These are phyloP conservation scores for Speleostelium caveatum DNA, from an alignment of 78 protist genomes.

Conservation along the genomic window DNA sequence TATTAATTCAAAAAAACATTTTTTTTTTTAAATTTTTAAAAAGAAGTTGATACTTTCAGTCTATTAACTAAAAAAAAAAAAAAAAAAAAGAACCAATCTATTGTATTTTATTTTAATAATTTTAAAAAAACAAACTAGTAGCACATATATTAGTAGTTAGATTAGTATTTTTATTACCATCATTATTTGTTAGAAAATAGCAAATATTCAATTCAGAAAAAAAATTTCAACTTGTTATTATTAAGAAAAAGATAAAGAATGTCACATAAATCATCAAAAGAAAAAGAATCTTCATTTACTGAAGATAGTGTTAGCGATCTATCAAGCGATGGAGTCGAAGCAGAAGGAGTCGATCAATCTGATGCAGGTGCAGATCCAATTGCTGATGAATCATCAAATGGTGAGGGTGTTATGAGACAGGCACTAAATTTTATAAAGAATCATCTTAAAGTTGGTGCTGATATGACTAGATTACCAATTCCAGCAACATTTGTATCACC, in stretches of 20 bases:
- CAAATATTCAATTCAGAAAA: background rate
- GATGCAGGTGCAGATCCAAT: conserved; percentile 32
- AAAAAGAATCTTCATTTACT: conserved; percentile 10
- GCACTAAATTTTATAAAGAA: conserved; percentile 65
- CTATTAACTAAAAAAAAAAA: no score
- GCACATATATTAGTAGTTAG: no score
- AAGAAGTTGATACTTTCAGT: no score
- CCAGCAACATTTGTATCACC: conserved; percentile 58
- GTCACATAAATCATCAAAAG: conserved; percentile 7
- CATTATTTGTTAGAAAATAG: background rate
- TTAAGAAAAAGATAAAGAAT: no score
- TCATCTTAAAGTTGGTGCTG: conserved; percentile 63
- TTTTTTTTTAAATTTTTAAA: no score
- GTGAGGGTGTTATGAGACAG: conserved; percentile 63
- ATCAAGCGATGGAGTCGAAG: conserved; percentile 73
- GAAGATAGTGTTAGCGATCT: conserved; percentile 68
- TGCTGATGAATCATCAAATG: conserved; percentile 2
- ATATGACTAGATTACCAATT: conserved; percentile 67
- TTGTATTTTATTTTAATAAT: no score
- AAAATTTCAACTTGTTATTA: no score
- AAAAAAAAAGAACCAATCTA: no score
- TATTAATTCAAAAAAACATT: background rate
- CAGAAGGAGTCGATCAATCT: conserved; percentile 47
- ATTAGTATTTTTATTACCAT: background rate
- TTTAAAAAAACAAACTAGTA: no score